phyloP scores from a whole-genome alignment of 495 filamentous ascomycete species.

The Podospora comata region DNA sequence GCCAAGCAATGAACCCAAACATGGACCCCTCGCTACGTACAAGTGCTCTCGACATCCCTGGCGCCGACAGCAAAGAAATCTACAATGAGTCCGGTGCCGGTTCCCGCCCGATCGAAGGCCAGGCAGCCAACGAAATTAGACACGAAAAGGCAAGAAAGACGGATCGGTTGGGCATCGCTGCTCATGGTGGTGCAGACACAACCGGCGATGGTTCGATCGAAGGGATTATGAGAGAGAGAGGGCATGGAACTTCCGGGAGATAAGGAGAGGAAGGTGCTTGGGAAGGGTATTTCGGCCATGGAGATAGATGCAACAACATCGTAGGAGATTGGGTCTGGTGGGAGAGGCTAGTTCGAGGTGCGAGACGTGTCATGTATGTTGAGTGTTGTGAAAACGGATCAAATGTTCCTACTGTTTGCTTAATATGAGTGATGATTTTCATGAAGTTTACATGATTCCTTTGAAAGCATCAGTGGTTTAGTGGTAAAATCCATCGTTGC shows the following conservation, averaged over 20 bases:
- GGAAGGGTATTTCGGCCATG: background rate
- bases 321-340: background rate
- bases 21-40: conserved; percentile 30
- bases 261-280: background rate
- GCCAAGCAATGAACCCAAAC: conserved; percentile 45
- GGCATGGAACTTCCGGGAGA: background rate
- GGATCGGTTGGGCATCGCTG: background rate
- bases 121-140: conserved; percentile 53
- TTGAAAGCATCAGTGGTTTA: conserved; percentile 40
- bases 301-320: background rate
- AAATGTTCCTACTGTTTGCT: background rate
- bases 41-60: conserved; percentile 52
- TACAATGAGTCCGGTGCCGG: conserved; percentile 43
- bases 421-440: background rate
- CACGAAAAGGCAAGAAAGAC: background rate
- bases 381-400: background rate
- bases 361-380: background rate
- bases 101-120: conserved; percentile 56
- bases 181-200: background rate
- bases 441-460: background rate
- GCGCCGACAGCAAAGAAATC: conserved; percentile 61
- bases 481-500: conserved; percentile 54
- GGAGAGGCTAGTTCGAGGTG: background rate
- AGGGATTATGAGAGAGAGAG: background rate
- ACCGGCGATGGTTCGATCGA: background rate